A percentile compares a stretch with the other conserved stretches of the same genome.
phyloP scores from a whole-genome alignment of 176 grass and related monocot genomes.

The Eragrostis curvula region DNA sequence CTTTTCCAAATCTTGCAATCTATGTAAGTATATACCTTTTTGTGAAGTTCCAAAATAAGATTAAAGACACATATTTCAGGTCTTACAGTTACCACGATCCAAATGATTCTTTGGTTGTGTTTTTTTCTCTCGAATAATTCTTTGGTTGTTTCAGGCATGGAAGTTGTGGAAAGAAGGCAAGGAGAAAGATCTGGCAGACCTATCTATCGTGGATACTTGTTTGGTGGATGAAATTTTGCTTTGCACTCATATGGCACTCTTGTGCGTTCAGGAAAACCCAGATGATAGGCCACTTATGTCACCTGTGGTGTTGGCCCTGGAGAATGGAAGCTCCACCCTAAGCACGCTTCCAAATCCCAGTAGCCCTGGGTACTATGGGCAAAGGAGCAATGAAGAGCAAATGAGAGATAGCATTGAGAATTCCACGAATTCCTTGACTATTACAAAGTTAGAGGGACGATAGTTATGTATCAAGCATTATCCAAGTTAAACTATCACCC shows the following conservation, averaged over 20 bases:
- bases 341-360: slow-evolving; percentile 3
- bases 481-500: background rate
- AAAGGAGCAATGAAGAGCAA: background rate
- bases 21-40: slow-evolving; percentile 40
- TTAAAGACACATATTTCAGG: background rate
- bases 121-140: background rate
- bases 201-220: slow-evolving; percentile 40
- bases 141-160: slow-evolving; percentile 31
- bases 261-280: slow-evolving; percentile 48
- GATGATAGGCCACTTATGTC: slow-evolving; percentile 51
- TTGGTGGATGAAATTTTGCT: slow-evolving; percentile 29
- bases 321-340: slow-evolving; percentile 35
- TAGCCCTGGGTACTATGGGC: background rate
- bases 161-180: slow-evolving; percentile 56
- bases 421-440: background rate
- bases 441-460: slow-evolving; percentile 8
- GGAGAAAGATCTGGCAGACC: slow-evolving; percentile 30
- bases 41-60: background rate
- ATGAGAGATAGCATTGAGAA: background rate
- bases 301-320: slow-evolving; percentile 36
- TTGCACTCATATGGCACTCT: slow-evolving; percentile 45
- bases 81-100: too few species aligned
- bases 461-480: background rate
- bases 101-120: too few species aligned
- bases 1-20: slow-evolving; percentile 38